These are phyloP conservation scores for Thraustochytrium sp. DNA, from an alignment of 352 stramenopile species.

Conservation along the genomic window DNA sequence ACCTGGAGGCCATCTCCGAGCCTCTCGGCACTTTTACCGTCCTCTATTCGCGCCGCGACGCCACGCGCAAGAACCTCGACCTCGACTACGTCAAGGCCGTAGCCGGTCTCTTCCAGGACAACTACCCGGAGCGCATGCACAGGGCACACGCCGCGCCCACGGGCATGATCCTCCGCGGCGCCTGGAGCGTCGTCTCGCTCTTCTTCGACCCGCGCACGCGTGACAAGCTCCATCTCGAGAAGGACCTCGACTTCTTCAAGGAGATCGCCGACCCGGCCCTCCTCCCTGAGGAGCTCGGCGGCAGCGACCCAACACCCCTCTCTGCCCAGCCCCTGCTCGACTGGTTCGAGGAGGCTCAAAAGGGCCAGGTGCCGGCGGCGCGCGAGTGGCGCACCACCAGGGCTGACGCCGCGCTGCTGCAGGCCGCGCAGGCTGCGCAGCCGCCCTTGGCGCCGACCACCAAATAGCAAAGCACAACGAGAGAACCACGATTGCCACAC, in stretches of 20 bases:
- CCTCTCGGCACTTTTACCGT: neutral
- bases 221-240: constrained; percentile 32
- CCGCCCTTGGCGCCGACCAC: too few relatives aligned
- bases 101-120: constrained; percentile 32
- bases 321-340: too few relatives aligned
- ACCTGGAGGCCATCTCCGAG: neutral
- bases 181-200: neutral
- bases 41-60: neutral
- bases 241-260: neutral
- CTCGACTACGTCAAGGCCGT: constrained; percentile 4
- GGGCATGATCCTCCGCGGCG: neutral
- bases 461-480: too few relatives aligned
- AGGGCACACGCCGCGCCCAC: neutral
- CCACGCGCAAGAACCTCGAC: neutral
- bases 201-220: constrained; percentile 40
- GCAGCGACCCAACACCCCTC: too few relatives aligned
- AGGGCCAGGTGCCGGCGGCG: too few relatives aligned
- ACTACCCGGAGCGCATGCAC: constrained; percentile 43
- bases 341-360: too few relatives aligned
- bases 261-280: neutral
- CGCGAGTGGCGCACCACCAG: too few relatives aligned
- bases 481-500: too few relatives aligned
- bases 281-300: neutral
- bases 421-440: too few relatives aligned
- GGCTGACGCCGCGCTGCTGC: too few relatives aligned